phyloP scores from a whole-genome alignment of 2,329 filamentous ascomycete genomes.

The Karstenula rhodostoma region DNA sequence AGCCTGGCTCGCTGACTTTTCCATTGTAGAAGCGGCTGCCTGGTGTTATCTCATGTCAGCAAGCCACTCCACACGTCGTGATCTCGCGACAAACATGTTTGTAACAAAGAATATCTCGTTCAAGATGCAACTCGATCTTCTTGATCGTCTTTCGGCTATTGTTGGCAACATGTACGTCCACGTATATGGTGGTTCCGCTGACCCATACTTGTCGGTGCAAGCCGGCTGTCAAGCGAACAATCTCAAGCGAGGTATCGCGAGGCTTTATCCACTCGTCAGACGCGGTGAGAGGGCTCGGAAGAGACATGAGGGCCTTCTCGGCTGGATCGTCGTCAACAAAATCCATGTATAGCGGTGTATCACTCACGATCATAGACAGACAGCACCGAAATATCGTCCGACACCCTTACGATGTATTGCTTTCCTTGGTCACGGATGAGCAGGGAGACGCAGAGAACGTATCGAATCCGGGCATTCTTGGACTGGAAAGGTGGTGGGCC shows the following conservation, averaged over 20 bases:
- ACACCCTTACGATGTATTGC: conserved; percentile 59
- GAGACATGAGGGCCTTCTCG: conserved; percentile 62
- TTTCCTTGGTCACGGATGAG: conserved; percentile 58
- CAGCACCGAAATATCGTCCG: conserved; percentile 59
- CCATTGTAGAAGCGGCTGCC: conserved; percentile 58
- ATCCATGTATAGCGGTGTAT: background rate
- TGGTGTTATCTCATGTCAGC: conserved; percentile 37
- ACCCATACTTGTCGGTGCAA: conserved; percentile 67
- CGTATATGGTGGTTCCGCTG: conserved; percentile 63
- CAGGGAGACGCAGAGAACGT: conserved; percentile 58
- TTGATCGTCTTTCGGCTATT: conserved; percentile 59
- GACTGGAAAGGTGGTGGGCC: conserved; percentile 64
- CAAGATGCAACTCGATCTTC: conserved; percentile 61
- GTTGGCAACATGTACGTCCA: conserved; percentile 62
- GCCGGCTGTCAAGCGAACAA: conserved; percentile 60
- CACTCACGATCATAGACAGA: conserved; percentile 63
- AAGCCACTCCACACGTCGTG: conserved; percentile 7
- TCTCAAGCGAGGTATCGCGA: conserved; percentile 52
- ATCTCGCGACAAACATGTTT: conserved; percentile 52
- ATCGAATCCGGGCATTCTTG: conserved; percentile 60
- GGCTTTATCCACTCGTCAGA: conserved; percentile 57
- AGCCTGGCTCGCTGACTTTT: conserved; percentile 59
- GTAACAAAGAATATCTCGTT: conserved; percentile 60
- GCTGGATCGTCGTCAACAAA: conserved; percentile 41
- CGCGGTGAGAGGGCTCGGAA: conserved; percentile 61